Evolutionary conservation across 2,329 filamentous ascomycete genomes (phyloP), one percentile per base, ranked within the genome.

Genomic region (Eutypa lata): DNA sequence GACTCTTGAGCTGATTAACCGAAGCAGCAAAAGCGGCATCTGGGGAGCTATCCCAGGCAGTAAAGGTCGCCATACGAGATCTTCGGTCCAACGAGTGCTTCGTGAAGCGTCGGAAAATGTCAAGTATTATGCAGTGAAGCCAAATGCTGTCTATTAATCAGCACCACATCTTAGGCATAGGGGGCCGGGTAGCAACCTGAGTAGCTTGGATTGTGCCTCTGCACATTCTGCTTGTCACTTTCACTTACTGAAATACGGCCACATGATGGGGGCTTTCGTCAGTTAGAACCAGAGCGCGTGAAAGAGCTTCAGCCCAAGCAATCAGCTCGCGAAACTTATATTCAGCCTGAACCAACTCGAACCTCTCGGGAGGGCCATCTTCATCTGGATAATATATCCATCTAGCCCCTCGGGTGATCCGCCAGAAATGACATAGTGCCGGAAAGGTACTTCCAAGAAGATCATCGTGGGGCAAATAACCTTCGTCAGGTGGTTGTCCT

Each of bases 301-400:
- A 67, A 11, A 75, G 50, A 2, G 53, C 61, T 19, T 72, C 68
- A 6, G 61, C 64, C 71, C 71, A 75, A 1, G 67, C 64, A 14
- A 76, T 60, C 0, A 76, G 59, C 53, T 75, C 70, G 5, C 69
- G 69, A 49, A 68, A 75, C 19, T 70, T 72, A 42, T 63, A 63
- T 53, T 75, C 72, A 1, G 67, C 66, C 46, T 71, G 67, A 7
- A 56, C 54, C 2, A 68, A 51, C 14, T 54, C 52, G 16, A 57
- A 50, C 13, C 52, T 50, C 10, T 53, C 24, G 2, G 58, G 56
- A 1, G 52, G 57, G 8, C 51, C 52, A 18, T 51, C 53, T 8
- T 56, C 53, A 2, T 60, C 56, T 5, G 64, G 54, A 26, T 71
- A 71, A 35, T 63, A 62, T 16, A 62, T 55, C 60, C 49, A 68